Conservation (phyloP, 139 green algal genomes). For the Desmodesmus armatus region DNA sequence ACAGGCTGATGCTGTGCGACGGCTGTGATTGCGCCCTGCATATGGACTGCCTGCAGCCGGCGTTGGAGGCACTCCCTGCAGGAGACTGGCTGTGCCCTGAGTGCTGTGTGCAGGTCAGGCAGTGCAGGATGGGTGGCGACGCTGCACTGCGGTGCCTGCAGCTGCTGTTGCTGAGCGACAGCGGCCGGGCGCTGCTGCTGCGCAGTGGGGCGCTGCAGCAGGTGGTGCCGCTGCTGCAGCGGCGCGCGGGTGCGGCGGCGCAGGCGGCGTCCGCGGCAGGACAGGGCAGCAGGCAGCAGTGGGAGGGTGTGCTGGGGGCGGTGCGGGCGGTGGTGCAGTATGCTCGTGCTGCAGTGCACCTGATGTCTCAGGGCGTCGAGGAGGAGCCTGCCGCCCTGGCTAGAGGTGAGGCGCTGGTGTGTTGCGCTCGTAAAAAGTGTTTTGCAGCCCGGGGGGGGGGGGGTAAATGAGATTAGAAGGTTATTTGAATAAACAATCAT, state of each 20-base stretch:
- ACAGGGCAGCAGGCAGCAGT: neutral
- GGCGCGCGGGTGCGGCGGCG: conserved; percentile 8
- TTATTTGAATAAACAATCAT: neutral
- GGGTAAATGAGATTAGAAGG: neutral
- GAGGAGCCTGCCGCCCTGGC: neutral
- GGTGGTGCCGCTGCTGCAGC: conserved; percentile 49
- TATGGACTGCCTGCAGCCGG: conserved; percentile 56
- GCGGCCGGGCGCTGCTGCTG: conserved; percentile 46
- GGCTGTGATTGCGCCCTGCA: conserved; percentile 65
- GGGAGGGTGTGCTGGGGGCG: neutral
- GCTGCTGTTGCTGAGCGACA: conserved; percentile 51
- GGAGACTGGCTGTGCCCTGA: conserved; percentile 46
- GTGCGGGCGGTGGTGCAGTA: conserved; percentile 27
- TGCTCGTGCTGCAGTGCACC: conserved; percentile 53
- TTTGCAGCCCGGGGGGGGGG: neutral
- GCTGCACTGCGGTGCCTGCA: conserved; percentile 15
- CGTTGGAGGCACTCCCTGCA: conserved; percentile 43
- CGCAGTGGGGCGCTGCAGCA: conserved; percentile 22
- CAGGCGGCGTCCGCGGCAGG: neutral
- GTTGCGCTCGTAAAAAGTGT: neutral
- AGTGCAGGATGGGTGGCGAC: neutral
- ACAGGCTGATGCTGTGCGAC: conserved; percentile 69
- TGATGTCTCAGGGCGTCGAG: neutral
- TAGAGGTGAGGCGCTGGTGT: neutral
- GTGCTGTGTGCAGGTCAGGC: conserved; percentile 22